Conservation (phyloP, 2,329 filamentous ascomycete species). For the Alternaria sp. region DNA sequence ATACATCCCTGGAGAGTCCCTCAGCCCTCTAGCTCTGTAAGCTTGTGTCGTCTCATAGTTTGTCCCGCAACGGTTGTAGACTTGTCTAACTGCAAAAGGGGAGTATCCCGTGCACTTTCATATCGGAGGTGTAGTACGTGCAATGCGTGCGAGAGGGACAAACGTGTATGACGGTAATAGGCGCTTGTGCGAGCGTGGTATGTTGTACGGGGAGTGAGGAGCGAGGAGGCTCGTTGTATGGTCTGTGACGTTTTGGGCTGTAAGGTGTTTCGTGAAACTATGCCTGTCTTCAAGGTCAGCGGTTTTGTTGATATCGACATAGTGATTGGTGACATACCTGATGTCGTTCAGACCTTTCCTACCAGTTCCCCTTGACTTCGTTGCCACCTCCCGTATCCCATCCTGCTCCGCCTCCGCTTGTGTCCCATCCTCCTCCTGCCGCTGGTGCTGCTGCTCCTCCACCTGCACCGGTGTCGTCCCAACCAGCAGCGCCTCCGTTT, state of each 20-base stretch:
- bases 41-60: too few species aligned
- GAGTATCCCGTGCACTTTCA: too few species aligned
- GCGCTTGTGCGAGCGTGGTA: background rate
- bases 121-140: background rate
- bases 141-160: background rate
- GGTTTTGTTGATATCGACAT: fast-evolving
- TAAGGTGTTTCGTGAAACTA: background rate
- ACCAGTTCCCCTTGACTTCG: background rate
- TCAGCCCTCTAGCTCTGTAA: too few species aligned
- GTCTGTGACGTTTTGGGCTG: too few species aligned
- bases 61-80: background rate
- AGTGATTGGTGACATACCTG: background rate
- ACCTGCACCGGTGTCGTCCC: background rate
- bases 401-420: background rate
- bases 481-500: background rate
- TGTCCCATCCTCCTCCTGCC: background rate
- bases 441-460: background rate
- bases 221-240: too few species aligned
- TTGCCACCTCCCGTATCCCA: background rate
- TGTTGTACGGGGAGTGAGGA: too few species aligned
- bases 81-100: background rate
- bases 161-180: background rate
- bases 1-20: too few species aligned
- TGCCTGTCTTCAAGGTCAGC: background rate
- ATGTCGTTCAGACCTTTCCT: background rate